A percentile compares a stretch with the other conserved stretches of the same genome.
These are phyloP conservation scores for Hemerocallis citrina DNA, from an alignment of 106 monocot genomes.

Conservation along the genomic window DNA sequence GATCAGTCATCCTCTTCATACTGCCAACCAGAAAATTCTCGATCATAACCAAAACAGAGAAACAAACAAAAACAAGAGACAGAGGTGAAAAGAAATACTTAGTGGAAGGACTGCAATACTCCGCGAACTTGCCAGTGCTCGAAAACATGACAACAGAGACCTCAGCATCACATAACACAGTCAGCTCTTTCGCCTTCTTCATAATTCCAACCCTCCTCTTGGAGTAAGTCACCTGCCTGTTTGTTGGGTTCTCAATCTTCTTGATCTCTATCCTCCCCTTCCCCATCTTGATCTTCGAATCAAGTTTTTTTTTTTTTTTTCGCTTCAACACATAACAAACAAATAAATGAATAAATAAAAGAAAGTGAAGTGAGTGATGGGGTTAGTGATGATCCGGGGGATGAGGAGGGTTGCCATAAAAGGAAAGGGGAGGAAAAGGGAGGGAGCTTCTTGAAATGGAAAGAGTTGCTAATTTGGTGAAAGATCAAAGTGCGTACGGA, in stretches of 20 bases:
- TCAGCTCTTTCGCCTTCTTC: slow-evolving; percentile 37
- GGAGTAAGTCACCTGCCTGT: slow-evolving; percentile 19
- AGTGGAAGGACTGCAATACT: slow-evolving; percentile 21
- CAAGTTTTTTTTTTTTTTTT: not conserved
- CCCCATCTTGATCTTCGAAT: no score
- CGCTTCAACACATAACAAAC: not conserved
- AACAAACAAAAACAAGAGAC: not conserved
- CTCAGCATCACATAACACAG: slow-evolving; percentile 38
- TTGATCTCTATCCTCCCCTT: slow-evolving; percentile 28
- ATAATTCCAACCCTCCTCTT: slow-evolving; percentile 22
- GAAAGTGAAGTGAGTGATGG: not conserved
- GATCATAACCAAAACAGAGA: not conserved
- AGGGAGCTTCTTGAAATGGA: not conserved
- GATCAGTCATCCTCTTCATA: slow-evolving; percentile 52
- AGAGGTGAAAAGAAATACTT: not conserved
- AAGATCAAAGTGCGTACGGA: not conserved
- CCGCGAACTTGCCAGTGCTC: slow-evolving; percentile 20
- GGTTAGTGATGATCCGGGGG: not conserved
- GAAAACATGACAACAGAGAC: slow-evolving; percentile 28
- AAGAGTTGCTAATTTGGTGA: not conserved
- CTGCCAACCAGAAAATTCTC: slow-evolving; percentile 14
- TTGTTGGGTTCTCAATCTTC: slow-evolving; percentile 24
- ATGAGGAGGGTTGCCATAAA: not conserved
- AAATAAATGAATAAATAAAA: not conserved
- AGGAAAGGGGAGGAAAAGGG: not conserved